A percentile compares a stretch with the other conserved stretches of the same genome.
phyloP scores from a whole-genome alignment of 2,329 filamentous ascomycete species.

The Sclerotinia spermophila region DNA sequence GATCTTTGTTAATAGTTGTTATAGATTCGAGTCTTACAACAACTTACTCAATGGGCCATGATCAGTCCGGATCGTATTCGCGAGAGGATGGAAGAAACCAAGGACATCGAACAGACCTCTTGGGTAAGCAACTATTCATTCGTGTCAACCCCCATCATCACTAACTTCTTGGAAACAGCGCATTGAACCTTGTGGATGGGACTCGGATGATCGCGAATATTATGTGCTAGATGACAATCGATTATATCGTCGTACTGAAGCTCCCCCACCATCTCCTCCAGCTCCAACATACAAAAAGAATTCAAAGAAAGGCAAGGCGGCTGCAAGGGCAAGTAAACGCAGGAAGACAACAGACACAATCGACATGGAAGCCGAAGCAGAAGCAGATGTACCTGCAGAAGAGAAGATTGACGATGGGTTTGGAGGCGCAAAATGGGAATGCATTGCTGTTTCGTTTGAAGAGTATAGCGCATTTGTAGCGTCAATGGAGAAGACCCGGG shows the following conservation, averaged over 20 bases:
- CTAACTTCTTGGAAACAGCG: slow-evolving; percentile 44
- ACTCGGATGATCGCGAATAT: slow-evolving; percentile 80
- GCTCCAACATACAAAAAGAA: slow-evolving; percentile 61
- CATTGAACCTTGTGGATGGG: slow-evolving; percentile 85
- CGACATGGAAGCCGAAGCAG: slow-evolving; percentile 41
- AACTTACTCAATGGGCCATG: slow-evolving; percentile 86
- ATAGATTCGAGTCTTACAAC: slow-evolving; percentile 74
- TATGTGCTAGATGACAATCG: slow-evolving; percentile 92
- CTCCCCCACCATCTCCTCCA: slow-evolving; percentile 55
- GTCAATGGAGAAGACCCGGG: slow-evolving; percentile 69
- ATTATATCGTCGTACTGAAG: slow-evolving; percentile 82
- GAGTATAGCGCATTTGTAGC: slow-evolving; percentile 73
- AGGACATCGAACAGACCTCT: slow-evolving; percentile 72
- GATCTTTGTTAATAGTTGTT: slow-evolving; percentile 33
- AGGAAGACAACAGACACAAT: slow-evolving; percentile 53
- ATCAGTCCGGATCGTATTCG: slow-evolving; percentile 82
- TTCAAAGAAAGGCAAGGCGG: slow-evolving; percentile 61
- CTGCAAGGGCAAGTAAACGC: slow-evolving; percentile 67
- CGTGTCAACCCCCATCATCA: not conserved
- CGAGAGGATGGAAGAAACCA: slow-evolving; percentile 78
- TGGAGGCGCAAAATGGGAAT: slow-evolving; percentile 83
- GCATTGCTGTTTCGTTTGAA: slow-evolving; percentile 73
- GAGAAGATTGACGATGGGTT: slow-evolving; percentile 59
- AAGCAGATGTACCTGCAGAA: slow-evolving; percentile 40
- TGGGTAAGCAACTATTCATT: slow-evolving; percentile 58